These are phyloP conservation scores for Macrolepiota albuminosa DNA, from an alignment of 768 basidiomycete species.

Conservation along the genomic window DNA sequence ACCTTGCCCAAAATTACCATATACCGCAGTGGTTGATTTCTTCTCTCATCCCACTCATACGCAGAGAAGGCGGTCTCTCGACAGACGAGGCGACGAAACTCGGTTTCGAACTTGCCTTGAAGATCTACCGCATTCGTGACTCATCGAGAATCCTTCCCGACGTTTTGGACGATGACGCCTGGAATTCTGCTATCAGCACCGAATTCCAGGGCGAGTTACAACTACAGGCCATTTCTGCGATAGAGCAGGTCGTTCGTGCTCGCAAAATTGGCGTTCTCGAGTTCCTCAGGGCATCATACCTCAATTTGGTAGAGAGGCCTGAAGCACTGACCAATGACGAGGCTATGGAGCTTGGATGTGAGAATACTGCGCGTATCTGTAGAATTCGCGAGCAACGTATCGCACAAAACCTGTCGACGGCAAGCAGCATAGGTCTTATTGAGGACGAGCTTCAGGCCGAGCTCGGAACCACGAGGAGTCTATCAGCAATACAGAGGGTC, in stretches of 20 bases:
- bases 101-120: not conserved
- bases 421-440: not conserved
- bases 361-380: not conserved
- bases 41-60: not conserved
- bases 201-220: not conserved
- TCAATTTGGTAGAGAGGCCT: not conserved
- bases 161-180: not conserved
- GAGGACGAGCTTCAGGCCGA: not conserved
- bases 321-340: not conserved
- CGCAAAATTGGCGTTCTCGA: not conserved
- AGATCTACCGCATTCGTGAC: not conserved
- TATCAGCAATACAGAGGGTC: not conserved
- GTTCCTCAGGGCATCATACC: not conserved
- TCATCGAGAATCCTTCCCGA: not conserved
- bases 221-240: not conserved
- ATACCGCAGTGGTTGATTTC: not conserved
- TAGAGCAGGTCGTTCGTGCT: not conserved
- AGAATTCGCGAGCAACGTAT: not conserved
- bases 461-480: not conserved
- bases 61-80: not conserved
- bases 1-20: not conserved
- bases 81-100: not conserved
- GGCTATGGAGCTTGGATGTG: not conserved
- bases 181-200: not conserved
- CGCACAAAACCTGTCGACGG: not conserved